These are phyloP conservation scores for Dipodascopsis uninucleata DNA, from an alignment of 805 yeast species.

Conservation along the genomic window DNA sequence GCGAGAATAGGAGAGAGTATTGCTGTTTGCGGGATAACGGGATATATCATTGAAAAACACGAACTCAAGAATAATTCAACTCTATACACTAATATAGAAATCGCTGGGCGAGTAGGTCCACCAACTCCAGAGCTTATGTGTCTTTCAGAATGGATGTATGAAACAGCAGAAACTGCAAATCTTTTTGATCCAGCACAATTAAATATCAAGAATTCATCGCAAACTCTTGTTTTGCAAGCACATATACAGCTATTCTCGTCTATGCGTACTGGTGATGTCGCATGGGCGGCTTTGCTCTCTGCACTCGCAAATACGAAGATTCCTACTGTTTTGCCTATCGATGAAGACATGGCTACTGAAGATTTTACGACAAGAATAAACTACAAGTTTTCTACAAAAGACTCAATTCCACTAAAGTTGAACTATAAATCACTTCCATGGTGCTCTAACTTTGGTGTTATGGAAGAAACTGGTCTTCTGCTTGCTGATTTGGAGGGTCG, in stretches of 20 bases:
- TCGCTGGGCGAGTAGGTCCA: constrained; percentile 62
- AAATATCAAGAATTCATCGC: constrained; percentile 43
- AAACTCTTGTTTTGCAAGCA: constrained; percentile 60
- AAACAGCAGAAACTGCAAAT: constrained; percentile 56
- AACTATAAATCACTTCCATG: constrained; percentile 14
- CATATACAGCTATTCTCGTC: constrained; percentile 68
- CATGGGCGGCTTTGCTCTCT: constrained; percentile 59
- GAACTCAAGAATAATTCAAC: no score
- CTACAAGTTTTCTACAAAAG: constrained; percentile 7
- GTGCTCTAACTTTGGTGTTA: constrained; percentile 22
- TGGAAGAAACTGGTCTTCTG: constrained; percentile 6
- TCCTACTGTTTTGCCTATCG: constrained; percentile 41
- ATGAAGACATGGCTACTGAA: background rate
- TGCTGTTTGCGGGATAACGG: constrained; percentile 26
- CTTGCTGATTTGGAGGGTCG: constrained; percentile 24
- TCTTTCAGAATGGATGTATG: constrained; percentile 61
- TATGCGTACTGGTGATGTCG: constrained; percentile 69
- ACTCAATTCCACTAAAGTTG: constrained; percentile 3
- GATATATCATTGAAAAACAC: constrained; percentile 3
- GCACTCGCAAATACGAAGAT: constrained; percentile 56
- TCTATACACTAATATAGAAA: constrained; percentile 18
- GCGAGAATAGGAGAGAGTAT: constrained; percentile 22
- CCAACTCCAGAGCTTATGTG: constrained; percentile 83
- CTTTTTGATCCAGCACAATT: constrained; percentile 50
- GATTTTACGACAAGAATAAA: background rate